These are phyloP conservation scores for Scheffersomyces titani DNA, from an alignment of 1,139 yeast species.

Conservation along the genomic window DNA sequence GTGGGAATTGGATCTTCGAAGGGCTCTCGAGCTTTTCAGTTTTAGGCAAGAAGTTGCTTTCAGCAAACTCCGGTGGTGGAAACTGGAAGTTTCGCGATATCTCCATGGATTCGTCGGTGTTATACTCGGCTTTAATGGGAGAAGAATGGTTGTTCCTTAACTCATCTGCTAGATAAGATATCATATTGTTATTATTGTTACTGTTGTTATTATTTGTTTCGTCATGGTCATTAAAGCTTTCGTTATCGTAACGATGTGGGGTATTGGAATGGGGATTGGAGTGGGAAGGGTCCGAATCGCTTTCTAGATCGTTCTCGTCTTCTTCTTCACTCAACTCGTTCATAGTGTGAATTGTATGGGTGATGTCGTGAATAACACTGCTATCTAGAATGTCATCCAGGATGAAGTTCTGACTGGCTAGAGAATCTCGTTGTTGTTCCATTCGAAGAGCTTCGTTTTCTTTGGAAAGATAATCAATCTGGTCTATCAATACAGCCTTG, in stretches of 20 bases:
- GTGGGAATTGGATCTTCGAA: constrained; percentile 22
- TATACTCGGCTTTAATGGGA: constrained; percentile 22
- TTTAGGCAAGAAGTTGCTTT: background rate
- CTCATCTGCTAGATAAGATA: constrained; percentile 22
- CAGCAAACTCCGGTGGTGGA: constrained; percentile 16
- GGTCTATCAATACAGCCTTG: constrained; percentile 54
- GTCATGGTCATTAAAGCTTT: constrained; percentile 7
- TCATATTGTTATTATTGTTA: constrained; percentile 19
- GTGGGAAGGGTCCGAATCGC: background rate
- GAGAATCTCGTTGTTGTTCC: background rate
- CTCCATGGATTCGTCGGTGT: constrained; percentile 21
- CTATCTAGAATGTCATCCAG: constrained; percentile 10
- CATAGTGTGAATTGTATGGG: constrained; percentile 22
- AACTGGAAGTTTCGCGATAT: constrained; percentile 26
- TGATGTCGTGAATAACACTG: constrained; percentile 17
- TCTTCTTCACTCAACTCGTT: constrained; percentile 25
- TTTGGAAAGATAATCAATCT: constrained; percentile 50
- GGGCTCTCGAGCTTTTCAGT: background rate
- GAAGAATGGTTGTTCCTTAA: constrained; percentile 24
- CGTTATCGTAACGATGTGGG: constrained; percentile 2
- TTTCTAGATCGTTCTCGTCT: constrained; percentile 1
- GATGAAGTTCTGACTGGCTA: constrained; percentile 9
- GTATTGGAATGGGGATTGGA: background rate
- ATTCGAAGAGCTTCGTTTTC: constrained; percentile 32
- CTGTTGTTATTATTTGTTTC: constrained; percentile 11